Evolutionary conservation across 306 rosid genomes (phyloP), one percentile per base, ranked within the genome.

Genomic region (Purshia tridentata): DNA sequence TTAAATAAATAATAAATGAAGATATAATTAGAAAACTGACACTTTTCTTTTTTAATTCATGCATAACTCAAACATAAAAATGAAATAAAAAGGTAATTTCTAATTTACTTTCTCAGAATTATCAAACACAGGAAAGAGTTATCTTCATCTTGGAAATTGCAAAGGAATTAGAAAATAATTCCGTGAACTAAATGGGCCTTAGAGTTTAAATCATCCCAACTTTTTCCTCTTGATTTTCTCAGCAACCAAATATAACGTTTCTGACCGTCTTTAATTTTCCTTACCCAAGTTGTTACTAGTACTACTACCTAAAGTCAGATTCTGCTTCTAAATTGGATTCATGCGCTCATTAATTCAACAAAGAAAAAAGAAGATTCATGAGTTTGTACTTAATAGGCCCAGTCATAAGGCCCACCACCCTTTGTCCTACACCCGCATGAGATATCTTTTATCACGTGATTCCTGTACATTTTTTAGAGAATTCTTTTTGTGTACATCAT

Each of bases 401-500:
- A 39, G 7, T 16, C 47, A 4, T 1, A 61, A 61, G 20, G 45
- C 4, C 18, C 65, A 42, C 58, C 37, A 50, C 54, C 18, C 22
- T 35, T 6, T 13, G 14, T 6, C 66, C 22, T 22, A 60, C 19
- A 1, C 46, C 12, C 13, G 16, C 22, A 37, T 15, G 47, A 1
- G 66, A 4, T 35, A 13, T 20, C 16, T 55, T 70, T 2, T 20
- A 54, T 70, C 65, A 71, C 66, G 65, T 57, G 75, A 71, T 10
- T 22, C 40, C 46, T 57, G 66, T 9, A 8, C 22, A 15, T 22
- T 70, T 70, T 70, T 15, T n/a, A n/a, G n/a, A n/a, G n/a, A n/a
- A n/a, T n/a, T n/a, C n/a, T n/a, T n/a, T n/a, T n/a, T n/a, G n/a
- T n/a, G n/a, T n/a, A n/a, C n/a, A n/a, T n/a, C n/a, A n/a, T n/a